Conservation (phyloP, 2,329 filamentous ascomycete species). For the Spiromastix sp. region DNA sequence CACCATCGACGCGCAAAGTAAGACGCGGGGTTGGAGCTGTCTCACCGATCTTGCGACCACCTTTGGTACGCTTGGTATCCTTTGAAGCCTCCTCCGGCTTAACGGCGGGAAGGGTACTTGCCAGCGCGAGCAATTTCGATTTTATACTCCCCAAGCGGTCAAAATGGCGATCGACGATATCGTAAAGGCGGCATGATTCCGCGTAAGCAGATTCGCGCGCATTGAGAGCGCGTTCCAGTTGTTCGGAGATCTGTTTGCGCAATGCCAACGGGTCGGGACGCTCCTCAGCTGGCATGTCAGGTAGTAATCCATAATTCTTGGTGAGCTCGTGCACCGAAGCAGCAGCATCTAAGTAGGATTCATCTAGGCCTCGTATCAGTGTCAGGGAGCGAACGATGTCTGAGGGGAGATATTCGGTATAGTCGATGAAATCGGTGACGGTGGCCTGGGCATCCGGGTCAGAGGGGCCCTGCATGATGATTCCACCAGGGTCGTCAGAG, state of each 20-base stretch:
- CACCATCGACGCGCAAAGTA: constrained; percentile 30
- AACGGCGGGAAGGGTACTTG: constrained; percentile 50
- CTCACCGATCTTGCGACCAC: constrained; percentile 28
- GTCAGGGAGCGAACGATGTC: constrained; percentile 54
- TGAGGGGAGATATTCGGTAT: constrained; percentile 58
- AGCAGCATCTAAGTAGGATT: constrained; percentile 33
- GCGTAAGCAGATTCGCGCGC: constrained; percentile 46
- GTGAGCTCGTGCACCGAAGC: constrained; percentile 33
- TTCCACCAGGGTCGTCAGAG: constrained; percentile 31
- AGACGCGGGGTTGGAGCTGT: constrained; percentile 27
- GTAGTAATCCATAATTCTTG: constrained; percentile 38
- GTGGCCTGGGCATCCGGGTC: constrained; percentile 57
- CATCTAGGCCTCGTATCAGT: constrained; percentile 44
- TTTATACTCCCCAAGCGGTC: constrained; percentile 49
- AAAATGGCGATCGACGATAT: constrained; percentile 48
- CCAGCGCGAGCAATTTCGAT: constrained; percentile 51
- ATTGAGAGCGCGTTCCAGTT: constrained; percentile 44
- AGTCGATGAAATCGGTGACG: constrained; percentile 58
- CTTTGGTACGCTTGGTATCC: constrained; percentile 31
- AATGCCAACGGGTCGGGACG: constrained; percentile 43
- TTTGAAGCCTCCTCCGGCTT: constrained; percentile 33
- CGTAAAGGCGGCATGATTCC: constrained; percentile 46
- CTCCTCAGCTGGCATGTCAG: constrained; percentile 36
- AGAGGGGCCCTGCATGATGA: constrained; percentile 39
- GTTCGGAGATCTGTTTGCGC: constrained; percentile 46